Conservation (phyloP, 176 grass and related monocot genomes). For the Hordeum vulgare region DNA sequence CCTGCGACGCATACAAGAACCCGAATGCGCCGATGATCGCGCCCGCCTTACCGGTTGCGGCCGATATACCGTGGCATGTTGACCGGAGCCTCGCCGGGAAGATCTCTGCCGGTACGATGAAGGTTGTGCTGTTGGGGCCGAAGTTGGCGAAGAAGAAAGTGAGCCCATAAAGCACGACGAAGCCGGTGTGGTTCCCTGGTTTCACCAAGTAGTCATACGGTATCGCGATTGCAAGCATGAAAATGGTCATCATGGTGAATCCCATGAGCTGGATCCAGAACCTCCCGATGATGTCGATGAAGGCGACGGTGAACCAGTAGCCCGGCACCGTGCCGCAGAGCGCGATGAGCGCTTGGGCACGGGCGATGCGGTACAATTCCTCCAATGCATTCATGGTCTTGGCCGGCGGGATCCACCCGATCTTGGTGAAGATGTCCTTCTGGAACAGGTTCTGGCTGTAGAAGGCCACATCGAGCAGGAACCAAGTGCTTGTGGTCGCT, state of each 20-base stretch:
- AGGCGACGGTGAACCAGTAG: slow-evolving; percentile 85
- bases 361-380: slow-evolving; percentile 56
- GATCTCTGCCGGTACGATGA: slow-evolving; percentile 62
- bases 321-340: slow-evolving; percentile 75
- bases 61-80: slow-evolving; percentile 54
- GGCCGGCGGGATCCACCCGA: slow-evolving; percentile 63
- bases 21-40: slow-evolving; percentile 43
- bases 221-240: slow-evolving; percentile 55
- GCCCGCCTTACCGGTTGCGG: slow-evolving; percentile 30
- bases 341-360: slow-evolving; percentile 61
- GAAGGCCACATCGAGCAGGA: slow-evolving; percentile 55
- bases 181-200: slow-evolving; percentile 24
- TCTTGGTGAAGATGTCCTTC: slow-evolving; percentile 80
- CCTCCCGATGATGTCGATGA: slow-evolving; percentile 64
- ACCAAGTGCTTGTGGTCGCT: slow-evolving; percentile 67
- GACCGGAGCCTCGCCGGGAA: slow-evolving; percentile 42
- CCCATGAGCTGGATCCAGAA: slow-evolving; percentile 76
- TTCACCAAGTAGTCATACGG: slow-evolving; percentile 54
- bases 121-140: slow-evolving; percentile 64
- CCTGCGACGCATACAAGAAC: slow-evolving; percentile 48
- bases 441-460: slow-evolving; percentile 78
- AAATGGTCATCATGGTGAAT: slow-evolving; percentile 68
- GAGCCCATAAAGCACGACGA: slow-evolving; percentile 41
- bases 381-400: slow-evolving; percentile 69
- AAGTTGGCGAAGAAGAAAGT: slow-evolving; percentile 89